Conservation (phyloP, 1,284 basidiomycete species). For the Mycosarcoma maydis region DNA sequence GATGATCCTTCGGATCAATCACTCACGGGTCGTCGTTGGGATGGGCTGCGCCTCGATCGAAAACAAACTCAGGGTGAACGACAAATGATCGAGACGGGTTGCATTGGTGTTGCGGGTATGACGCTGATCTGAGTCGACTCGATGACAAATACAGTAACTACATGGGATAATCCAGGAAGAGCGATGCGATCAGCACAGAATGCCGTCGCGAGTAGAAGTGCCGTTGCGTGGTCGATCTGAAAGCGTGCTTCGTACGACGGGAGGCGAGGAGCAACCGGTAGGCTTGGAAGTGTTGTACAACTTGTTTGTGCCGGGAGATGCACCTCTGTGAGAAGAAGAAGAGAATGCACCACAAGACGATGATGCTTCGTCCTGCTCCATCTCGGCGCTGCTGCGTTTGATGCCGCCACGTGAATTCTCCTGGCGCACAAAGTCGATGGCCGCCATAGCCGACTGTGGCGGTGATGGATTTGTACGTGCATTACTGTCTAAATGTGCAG, state of each 20-base stretch:
- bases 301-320: not conserved
- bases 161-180: not conserved
- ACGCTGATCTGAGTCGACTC: too few relatives aligned
- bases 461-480: not conserved
- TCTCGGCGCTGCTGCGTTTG: conserved; percentile 35
- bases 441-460: not conserved
- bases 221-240: conserved; percentile 14
- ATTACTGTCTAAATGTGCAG: conserved; percentile 15
- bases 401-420: conserved; percentile 13
- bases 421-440: not conserved
- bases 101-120: too few relatives aligned
- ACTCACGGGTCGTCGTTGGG: too few relatives aligned
- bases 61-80: too few relatives aligned
- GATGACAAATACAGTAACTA: too few relatives aligned
- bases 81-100: too few relatives aligned
- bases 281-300: conserved; percentile 12
- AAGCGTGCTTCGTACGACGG: conserved; percentile 17
- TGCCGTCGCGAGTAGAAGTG: conserved; percentile 30
- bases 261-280: conserved; percentile 15
- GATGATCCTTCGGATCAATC: too few relatives aligned
- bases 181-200: conserved; percentile 19
- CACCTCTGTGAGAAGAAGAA: not conserved
- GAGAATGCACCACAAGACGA: conserved; percentile 1
- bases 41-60: too few relatives aligned
- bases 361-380: conserved; percentile 23